Base-by-base conservation (phyloP, 495 filamentous ascomycete species). In the Cairneyella variabilis region DNA sequence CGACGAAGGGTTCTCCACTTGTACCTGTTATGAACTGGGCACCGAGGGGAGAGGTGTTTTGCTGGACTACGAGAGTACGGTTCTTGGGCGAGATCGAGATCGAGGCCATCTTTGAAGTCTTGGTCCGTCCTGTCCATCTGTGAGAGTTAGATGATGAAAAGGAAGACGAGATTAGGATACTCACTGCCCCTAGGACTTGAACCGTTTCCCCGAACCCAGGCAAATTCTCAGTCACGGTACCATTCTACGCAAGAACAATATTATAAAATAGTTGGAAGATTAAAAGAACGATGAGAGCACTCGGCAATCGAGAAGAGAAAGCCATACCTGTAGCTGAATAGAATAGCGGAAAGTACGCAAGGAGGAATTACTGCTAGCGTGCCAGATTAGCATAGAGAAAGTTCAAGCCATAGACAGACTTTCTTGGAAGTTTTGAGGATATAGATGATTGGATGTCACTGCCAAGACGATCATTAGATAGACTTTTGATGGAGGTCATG, bases 111-210 rank as follows among this genome's bases (percentile, higher is more conserved):
- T 42, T 55, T 47, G 42, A 59, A 55, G 21, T 59, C 57, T 22
- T 55, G 52, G 40, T 59, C 57, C 27, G 57, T 59, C 32, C 57
- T 39, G 26, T 52, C 46, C 57, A 59, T 59, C 56, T 59, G 17
- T 43, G 21, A 22, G 2, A 47, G 51, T 51, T 14, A 57, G 30
- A 20, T 21, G 21, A 4, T 3, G 20, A 17, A 20, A n/a, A 16
- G 1, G 17, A 34, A 22, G 16, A n/a, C 8, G 17, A 21, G 6
- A 18, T 16, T 2, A 22, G 10, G 16, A 32, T 39, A 54, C 37
- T 30, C 46, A 59, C 56, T 12, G 32, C 22, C 3, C 57, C 57
- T 1, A 55, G 18, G 25, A 59, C 30, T 20, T 54, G 27, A 16
- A 59, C 27, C 3, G 42, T 32, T n/a, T 59, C 51, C 3, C 57